Evolutionary conservation across 352 stramenopile species (phyloP), one percentile per base, ranked within the genome.

Genomic region (Plasmopara muralis): DNA sequence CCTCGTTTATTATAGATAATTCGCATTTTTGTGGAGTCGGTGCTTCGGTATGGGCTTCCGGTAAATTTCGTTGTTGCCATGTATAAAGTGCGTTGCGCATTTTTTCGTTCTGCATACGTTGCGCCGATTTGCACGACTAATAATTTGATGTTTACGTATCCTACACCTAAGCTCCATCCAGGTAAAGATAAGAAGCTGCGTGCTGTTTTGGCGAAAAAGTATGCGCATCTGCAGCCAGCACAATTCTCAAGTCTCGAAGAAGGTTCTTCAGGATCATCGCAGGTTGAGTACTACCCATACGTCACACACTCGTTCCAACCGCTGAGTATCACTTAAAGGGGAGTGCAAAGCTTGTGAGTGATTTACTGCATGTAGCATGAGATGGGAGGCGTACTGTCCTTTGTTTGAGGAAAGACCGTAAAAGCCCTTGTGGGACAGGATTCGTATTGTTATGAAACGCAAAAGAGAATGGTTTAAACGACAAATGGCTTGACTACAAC

Each of bases 11-110:
- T 1, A 25, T 25, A 86, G 77, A 87, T 88, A 66, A 90, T 99
- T 64, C 89, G 95, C 43, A 81, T 96, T 12, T 99, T 98, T 76
- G 93, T 98, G 37, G 96, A 99, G 74, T 97, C 87, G 56, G 94
- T 99, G 47, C 78, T 99, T 50, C 89, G 95, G 53, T 99, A 99
- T 64, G 96, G 96, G 29, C 77, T 99, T 9, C 96, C 96, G 6
- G 89, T 98, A 35, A 97, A 98, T 72, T 98, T 98, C 60, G 72
- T 90, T 15, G 77, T 90, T 49, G 62, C 77, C 55, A 85, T 93
- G 67, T 90, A 88, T 67, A 72, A 76, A 57, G 79, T 90, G 64
- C 51, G 72, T 79, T 37, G 33, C 35, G 34, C 14, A 25, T 35
- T 34, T 6, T 47, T 37, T 5, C n/a, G n/a, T n/a, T n/a, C n/a